Conservation (phyloP, 2,329 filamentous ascomycete genomes). For the Xylariaceae sp. region DNA sequence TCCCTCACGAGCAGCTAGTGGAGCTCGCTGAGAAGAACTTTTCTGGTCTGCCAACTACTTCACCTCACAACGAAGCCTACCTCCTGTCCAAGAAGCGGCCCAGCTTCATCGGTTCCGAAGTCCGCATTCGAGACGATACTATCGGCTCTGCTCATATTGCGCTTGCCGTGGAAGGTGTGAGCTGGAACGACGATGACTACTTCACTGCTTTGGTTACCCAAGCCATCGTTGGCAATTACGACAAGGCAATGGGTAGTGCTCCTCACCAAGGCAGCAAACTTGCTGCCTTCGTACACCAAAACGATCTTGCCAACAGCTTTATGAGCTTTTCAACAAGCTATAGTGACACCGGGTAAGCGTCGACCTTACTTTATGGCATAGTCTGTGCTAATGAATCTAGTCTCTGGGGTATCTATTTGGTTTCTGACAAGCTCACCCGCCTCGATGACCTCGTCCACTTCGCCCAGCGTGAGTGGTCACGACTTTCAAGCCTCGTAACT, state of each 20-base stretch:
- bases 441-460: constrained; percentile 98
- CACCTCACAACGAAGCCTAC: constrained; percentile 76
- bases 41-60: constrained; percentile 74
- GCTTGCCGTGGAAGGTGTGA: constrained; percentile 97
- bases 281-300: constrained; percentile 89
- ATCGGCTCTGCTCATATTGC: constrained; percentile 97
- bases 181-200: constrained; percentile 99
- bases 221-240: constrained; percentile 99
- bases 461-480: constrained; percentile 96
- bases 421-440: constrained; percentile 84
- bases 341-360: constrained; percentile 91
- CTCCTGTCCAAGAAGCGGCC: constrained; percentile 84
- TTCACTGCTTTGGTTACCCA: constrained; percentile 97
- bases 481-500: constrained; percentile 85
- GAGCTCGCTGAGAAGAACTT: constrained; percentile 98
- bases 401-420: constrained; percentile 99
- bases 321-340: constrained; percentile 99
- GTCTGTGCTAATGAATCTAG: constrained; percentile 53
- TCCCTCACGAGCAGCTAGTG: constrained; percentile 93
- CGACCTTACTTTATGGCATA: neutral
- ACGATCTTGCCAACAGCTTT: constrained; percentile 98
- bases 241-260: constrained; percentile 97
- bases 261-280: constrained; percentile 98
- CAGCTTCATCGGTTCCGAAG: constrained; percentile 95
- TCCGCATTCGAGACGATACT: constrained; percentile 94